A percentile compares a stretch with the other conserved stretches of the same genome.
Conservation (phyloP, 805 yeast species). For the Starmerella bombicola region DNA sequence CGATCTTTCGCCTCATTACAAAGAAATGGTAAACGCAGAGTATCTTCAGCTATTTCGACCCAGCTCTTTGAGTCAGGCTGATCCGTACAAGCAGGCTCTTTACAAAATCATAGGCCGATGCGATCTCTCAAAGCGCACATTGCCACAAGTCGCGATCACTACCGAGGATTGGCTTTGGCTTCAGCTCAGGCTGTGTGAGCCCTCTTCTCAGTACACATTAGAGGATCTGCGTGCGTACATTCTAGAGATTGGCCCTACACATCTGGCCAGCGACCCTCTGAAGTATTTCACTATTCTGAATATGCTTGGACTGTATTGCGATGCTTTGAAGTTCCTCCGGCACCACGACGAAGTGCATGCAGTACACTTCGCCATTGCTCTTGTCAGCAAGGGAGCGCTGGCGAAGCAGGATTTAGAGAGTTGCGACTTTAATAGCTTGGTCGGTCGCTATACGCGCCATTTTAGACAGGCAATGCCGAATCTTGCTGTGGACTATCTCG, state of each 20-base stretch:
- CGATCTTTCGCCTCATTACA: conserved; percentile 51
- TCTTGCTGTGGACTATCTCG: conserved; percentile 81
- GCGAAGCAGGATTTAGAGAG: conserved; percentile 30
- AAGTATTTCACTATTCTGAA: conserved; percentile 63
- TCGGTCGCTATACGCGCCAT: conserved; percentile 70
- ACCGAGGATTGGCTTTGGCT: conserved; percentile 97
- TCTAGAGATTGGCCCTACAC: conserved; percentile 56
- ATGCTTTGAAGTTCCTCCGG: conserved; percentile 56
- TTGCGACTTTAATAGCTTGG: conserved; percentile 30
- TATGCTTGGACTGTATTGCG: conserved; percentile 68
- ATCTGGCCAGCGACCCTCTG: conserved; percentile 54
- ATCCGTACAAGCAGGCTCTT: conserved; percentile 81
- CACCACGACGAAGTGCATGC: conserved; percentile 66
- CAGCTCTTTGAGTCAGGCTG: conserved; percentile 42
- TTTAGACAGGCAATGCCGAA: conserved; percentile 79
- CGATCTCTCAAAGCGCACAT: conserved; percentile 48
- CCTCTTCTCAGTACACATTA: conserved; percentile 45
- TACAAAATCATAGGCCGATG: conserved; percentile 91
- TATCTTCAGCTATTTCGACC: conserved; percentile 72
- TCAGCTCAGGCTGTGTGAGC: conserved; percentile 65
- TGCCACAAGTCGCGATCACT: conserved; percentile 55
- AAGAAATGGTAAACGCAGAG: conserved; percentile 60
- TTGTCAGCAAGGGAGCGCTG: conserved; percentile 60
- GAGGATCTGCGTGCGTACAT: conserved; percentile 62
- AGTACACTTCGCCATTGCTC: conserved; percentile 75